Conservation (phyloP, 2,329 filamentous ascomycete species). For the Fusarium gaditjirri region DNA sequence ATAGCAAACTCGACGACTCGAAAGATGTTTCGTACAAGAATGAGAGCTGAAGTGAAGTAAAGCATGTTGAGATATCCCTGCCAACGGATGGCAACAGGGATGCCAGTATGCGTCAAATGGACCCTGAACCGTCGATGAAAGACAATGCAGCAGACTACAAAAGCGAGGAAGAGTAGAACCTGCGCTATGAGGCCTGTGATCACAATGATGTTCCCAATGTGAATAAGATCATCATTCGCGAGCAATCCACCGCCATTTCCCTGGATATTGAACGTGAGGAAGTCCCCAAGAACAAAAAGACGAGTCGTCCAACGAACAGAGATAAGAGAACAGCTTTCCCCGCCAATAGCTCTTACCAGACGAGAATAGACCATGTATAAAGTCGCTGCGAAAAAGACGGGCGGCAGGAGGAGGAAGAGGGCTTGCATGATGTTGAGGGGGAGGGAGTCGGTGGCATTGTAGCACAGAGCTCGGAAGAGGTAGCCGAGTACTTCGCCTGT, state of each 20-base stretch:
- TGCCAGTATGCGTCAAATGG: neutral
- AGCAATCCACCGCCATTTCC: conserved; percentile 11
- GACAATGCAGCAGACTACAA: conserved; percentile 8
- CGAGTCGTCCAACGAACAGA: conserved; percentile 20
- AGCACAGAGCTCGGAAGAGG: conserved; percentile 15
- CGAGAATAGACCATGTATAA: conserved; percentile 35
- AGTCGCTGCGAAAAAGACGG: conserved; percentile 29
- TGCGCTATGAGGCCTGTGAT: conserved; percentile 1
- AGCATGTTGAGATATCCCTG: conserved; percentile 20
- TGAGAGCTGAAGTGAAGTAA: neutral
- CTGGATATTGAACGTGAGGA: conserved; percentile 27
- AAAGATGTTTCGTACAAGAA: conserved; percentile 19
- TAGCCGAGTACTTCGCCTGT: conserved; percentile 27
- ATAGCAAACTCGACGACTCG: conserved; percentile 25
- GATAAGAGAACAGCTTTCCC: conserved; percentile 4
- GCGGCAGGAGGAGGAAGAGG: conserved; percentile 18
- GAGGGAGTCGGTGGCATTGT: conserved; percentile 13
- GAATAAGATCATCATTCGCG: neutral
- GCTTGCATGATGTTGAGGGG: conserved; percentile 30
- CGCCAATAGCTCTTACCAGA: neutral
- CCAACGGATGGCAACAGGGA: neutral
- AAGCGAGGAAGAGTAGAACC: neutral
- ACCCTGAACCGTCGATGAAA: conserved; percentile 13
- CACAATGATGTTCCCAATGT: conserved; percentile 15
- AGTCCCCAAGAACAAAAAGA: conserved; percentile 22